A percentile compares a stretch with the other conserved stretches of the same genome.
phyloP scores from a whole-genome alignment of 495 filamentous ascomycete genomes.

The Podospora pseudocomata region DNA sequence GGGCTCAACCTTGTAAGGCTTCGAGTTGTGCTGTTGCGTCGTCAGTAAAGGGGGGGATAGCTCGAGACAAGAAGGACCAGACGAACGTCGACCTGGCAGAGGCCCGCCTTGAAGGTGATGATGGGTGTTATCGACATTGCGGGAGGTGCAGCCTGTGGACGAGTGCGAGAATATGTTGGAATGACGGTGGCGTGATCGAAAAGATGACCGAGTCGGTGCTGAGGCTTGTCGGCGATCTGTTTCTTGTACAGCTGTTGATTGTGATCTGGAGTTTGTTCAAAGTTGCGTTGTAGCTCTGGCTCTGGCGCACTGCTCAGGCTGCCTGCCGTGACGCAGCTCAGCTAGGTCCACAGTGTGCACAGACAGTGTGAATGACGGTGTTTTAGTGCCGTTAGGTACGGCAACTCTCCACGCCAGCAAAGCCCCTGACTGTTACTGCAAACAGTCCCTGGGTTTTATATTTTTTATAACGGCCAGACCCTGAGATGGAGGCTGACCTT shows the following conservation, averaged over 20 bases:
- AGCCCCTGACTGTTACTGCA: constrained; percentile 8
- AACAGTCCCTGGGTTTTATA: background rate
- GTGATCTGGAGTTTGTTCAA: background rate
- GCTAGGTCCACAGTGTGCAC: background rate
- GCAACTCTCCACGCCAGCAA: background rate
- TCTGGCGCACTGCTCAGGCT: background rate
- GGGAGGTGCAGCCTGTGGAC: constrained; percentile 1
- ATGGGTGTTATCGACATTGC: constrained; percentile 77
- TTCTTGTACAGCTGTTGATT: background rate
- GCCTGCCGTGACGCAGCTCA: constrained; percentile 5
- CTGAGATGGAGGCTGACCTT: background rate
- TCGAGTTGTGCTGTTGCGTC: constrained; percentile 47
- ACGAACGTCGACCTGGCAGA: constrained; percentile 81
- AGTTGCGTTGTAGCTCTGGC: background rate
- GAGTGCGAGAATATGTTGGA: background rate
- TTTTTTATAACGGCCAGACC: constrained; percentile 8
- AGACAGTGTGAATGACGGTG: background rate
- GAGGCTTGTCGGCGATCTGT: background rate
- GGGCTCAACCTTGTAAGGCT: constrained; percentile 64
- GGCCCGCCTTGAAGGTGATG: constrained; percentile 96
- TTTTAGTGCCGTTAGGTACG: background rate
- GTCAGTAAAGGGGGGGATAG: constrained; percentile 28
- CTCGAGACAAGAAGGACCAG: constrained; percentile 11
- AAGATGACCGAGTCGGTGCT: background rate
- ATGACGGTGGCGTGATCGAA: background rate